Base-by-base conservation (phyloP, 495 filamentous ascomycete species). In the Xylaria sp. region DNA sequence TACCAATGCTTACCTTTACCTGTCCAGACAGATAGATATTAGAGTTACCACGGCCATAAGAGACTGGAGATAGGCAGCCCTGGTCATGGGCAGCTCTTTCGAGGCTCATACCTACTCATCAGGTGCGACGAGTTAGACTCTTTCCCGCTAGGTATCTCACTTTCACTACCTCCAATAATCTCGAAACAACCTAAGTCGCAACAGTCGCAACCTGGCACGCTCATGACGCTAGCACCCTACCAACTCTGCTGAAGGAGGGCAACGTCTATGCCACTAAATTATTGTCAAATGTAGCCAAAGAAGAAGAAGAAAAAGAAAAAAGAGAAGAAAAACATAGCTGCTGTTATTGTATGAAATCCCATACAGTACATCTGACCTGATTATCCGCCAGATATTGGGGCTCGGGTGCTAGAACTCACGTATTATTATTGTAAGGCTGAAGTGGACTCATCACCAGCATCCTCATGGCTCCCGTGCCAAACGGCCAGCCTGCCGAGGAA, bases 401-500 rank as follows among this genome's bases (percentile, higher is more conserved):
- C 17, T 31, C 35, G 24, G 37, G 57, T 31, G 3, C 14, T 46
- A 58, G 26, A 35, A 43, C 21, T 26, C 37, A n/a, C 24, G 50
- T 41, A 55, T 55, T 21, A 3, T 40, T 29, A 9, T 57, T 6
- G 44, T 31, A 17, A 69, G 55, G 19, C n/a, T 61, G 12, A 40
- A 26, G 41, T 61, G 40, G 41, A 26, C 55, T 69, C 41, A 11
- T 48, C 40, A 35, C 31, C 14, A 19, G 33, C 44, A 48, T 29
- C 33, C 55, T 17, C 19, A 69, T 70, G 68, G 58, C 66, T 64
- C 21, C 68, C 21, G 62, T 67, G 24, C 57, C 40, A 53, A 71
- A 71, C 17, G 67, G 71, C 29, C 69, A 71, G 50, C 53, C 71
- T 63, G 52, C 46, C 69, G 61, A 62, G 50, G 55, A 66, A 52